Base-by-base conservation (phyloP, 1,284 basidiomycete species). In the Boletus mariae region DNA sequence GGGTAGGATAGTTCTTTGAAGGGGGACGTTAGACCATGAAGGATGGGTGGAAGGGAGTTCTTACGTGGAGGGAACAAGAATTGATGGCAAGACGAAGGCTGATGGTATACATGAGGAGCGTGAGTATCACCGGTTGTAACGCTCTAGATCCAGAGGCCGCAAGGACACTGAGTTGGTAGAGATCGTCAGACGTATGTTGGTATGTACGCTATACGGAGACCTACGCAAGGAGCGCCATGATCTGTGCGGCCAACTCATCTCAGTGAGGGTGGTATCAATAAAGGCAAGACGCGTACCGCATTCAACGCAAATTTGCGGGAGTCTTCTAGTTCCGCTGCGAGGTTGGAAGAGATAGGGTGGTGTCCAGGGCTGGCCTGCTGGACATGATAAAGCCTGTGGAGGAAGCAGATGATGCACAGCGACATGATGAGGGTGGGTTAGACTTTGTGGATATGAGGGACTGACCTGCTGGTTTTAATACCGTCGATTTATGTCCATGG, bases 1-100 rank as follows among this genome's bases (percentile, higher is more conserved):
- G 4, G 0, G 28, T 29, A 11, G 54, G 46, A 42, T 41, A n/a
- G 13, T 38, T 17, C 57, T 67, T 20, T 20, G 20, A 0, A 40
- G 5, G 17, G 23, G 23, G 26, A 15, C 1, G 15, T 34, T 13
- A 20, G 12, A 20, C 9, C 15, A 11, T 11, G 9, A 17, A 25
- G 13, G 3, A 31, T 5, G 7, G 40, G 23, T 17, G 11, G 38
- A 9, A 9, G 8, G 12, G 1, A 1, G 32, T 32, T 2, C 29
- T 40, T 15, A 45, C 48, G 7, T 45, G 26, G 26, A 38, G 6
- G 12, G 45, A 38, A 20, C 28, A 29, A 5, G 13, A 5, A 15
- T 38, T 31, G 20, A 37, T 8, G 4, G 32, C 34, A n/a, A 45
- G 42, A 17, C 43, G 49, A 23, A 51, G 49, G 28, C 34, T 45